Conservation (phyloP, 768 basidiomycete genomes). For the Mycena filopes region DNA sequence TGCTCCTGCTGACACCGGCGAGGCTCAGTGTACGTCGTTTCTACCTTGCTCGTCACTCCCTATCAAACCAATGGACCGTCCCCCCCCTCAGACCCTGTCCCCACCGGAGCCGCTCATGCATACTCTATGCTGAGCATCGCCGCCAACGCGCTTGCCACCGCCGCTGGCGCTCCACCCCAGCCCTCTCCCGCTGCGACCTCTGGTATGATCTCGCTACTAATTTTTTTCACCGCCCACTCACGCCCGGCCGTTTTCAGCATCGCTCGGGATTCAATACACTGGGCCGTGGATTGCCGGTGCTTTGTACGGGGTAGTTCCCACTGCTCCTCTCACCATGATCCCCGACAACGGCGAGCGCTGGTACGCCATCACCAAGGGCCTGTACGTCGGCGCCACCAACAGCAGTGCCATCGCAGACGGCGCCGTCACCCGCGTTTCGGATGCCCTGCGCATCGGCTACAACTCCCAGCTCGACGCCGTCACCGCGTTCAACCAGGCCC, state of each 20-base stretch:
- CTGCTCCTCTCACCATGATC: not conserved
- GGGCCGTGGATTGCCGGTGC: conserved; percentile 3
- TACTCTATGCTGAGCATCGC: no score
- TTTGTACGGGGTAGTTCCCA: not conserved
- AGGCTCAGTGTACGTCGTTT: no score
- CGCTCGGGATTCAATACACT: not conserved
- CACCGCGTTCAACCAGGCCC: not conserved
- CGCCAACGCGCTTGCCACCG: no score
- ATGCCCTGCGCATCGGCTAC: not conserved
- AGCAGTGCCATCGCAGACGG: not conserved
- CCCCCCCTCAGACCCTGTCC: not conserved
- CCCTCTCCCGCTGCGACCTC: not conserved
- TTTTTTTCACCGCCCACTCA: no score
- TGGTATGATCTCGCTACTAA: not conserved
- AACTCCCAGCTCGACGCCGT: not conserved
- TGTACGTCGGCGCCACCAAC: conserved; percentile 15
- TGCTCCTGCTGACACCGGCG: no score
- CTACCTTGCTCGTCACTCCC: no score
- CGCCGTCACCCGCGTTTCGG: conserved; percentile 5
- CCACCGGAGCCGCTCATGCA: not conserved
- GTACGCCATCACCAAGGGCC: conserved; percentile 15
- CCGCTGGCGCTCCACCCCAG: not conserved
- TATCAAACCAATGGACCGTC: no score
- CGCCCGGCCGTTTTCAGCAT: not conserved
- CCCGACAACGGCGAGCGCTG: not conserved